phyloP scores from a whole-genome alignment of 1,284 basidiomycete genomes.

The Trichosporon inkin region DNA sequence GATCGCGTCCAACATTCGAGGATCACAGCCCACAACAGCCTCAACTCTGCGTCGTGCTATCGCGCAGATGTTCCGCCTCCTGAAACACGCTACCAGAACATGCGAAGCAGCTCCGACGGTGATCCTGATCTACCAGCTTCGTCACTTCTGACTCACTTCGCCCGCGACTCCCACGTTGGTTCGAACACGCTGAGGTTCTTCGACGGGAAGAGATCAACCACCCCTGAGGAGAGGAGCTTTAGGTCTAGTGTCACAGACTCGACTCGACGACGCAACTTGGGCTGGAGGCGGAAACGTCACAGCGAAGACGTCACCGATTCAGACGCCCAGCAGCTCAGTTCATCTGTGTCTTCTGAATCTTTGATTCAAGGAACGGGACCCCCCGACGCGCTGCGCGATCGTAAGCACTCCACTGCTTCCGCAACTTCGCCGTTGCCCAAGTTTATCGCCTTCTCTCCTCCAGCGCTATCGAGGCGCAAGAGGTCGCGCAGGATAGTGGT shows the following conservation, averaged over 20 bases:
- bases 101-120: neutral
- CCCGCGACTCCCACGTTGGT: neutral
- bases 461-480: neutral
- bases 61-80: neutral
- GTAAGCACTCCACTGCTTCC: neutral
- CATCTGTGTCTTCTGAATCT: neutral
- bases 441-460: neutral
- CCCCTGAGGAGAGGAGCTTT: neutral
- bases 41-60: neutral
- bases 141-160: neutral
- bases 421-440: neutral
- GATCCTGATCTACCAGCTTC: neutral
- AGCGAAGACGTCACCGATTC: neutral
- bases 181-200: neutral
- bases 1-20: neutral
- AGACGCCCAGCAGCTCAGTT: neutral
- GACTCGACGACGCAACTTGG: neutral
- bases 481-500: neutral
- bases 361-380: neutral
- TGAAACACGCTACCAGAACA: neutral
- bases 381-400: neutral
- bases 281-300: conserved; percentile 1
- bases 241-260: conserved; percentile 1
- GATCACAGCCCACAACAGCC: neutral
- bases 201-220: neutral